Evolutionary conservation across 352 stramenopile species (phyloP).

Genomic region (Phytophthora boehmeriae): DNA sequence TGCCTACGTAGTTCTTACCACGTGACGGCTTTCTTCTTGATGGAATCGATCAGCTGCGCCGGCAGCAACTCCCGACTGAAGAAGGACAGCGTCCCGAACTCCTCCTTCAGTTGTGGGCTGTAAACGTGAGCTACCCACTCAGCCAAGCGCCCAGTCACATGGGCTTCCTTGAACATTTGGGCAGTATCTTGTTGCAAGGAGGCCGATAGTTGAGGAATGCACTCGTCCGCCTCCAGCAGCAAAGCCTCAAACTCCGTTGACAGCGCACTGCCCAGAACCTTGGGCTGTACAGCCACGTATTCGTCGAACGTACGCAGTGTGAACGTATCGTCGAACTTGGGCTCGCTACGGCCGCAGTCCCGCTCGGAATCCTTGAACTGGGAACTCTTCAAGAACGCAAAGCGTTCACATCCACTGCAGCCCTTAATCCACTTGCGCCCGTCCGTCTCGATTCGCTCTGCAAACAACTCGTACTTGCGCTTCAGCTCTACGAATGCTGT

Average conservation of each 20-base stretch:
- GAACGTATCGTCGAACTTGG: slow-evolving; percentile 34
- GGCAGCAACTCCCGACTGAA: slow-evolving; percentile 53
- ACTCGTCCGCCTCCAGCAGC: slow-evolving; percentile 19
- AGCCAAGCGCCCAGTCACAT: slow-evolving; percentile 28
- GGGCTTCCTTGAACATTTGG: slow-evolving; percentile 7
- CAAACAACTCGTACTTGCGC: slow-evolving; percentile 34
- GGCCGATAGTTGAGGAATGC: slow-evolving; percentile 3
- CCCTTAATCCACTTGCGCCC: slow-evolving; percentile 27
- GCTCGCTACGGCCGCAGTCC: slow-evolving; percentile 15
- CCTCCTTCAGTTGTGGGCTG: slow-evolving; percentile 43
- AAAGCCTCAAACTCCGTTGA: slow-evolving; percentile 26
- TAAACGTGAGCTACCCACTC: slow-evolving; percentile 51
- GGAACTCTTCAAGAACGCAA: slow-evolving; percentile 35
- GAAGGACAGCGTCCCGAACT: slow-evolving; percentile 53
- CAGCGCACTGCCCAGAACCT: slow-evolving; percentile 5
- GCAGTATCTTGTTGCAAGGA: slow-evolving; percentile 11
- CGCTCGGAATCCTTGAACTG: slow-evolving; percentile 29
- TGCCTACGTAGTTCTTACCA: no score
- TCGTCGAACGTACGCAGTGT: slow-evolving; percentile 34
- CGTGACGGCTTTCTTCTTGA: slow-evolving; percentile 49
- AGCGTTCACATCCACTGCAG: slow-evolving; percentile 12
- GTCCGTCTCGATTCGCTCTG: slow-evolving; percentile 24
- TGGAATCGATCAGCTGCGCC: slow-evolving; percentile 49
- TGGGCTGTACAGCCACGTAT: slow-evolving; percentile 28
- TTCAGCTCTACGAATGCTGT: slow-evolving; percentile 28